phyloP scores from a whole-genome alignment of 2,329 filamentous ascomycete genomes.

The Curvularia hawaiiensis region DNA sequence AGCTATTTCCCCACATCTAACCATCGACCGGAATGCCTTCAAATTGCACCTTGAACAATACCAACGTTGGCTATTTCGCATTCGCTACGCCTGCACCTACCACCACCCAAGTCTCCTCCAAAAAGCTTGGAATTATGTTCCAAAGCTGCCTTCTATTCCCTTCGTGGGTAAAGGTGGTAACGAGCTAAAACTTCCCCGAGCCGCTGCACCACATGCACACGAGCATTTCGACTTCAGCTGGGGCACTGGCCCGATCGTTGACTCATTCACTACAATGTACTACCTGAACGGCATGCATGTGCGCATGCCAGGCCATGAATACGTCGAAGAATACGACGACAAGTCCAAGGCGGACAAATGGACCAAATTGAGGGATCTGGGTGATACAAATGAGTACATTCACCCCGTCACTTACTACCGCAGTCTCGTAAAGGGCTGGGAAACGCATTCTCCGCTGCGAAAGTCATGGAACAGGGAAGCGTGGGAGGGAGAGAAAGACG shows the following conservation, averaged over 20 bases:
- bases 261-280: constrained; percentile 52
- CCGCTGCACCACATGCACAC: constrained; percentile 39
- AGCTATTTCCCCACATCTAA: constrained; percentile 54
- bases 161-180: constrained; percentile 25
- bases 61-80: constrained; percentile 40
- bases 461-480: constrained; percentile 29
- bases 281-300: constrained; percentile 48
- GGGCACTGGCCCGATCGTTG: constrained; percentile 51
- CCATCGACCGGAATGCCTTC: constrained; percentile 53
- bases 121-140: constrained; percentile 15
- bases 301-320: constrained; percentile 54
- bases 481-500: constrained; percentile 16
- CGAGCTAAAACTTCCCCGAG: constrained; percentile 27
- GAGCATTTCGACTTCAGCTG: constrained; percentile 52
- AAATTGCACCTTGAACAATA: constrained; percentile 49
- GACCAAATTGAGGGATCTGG: constrained; percentile 45
- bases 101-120: constrained; percentile 29
- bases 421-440: constrained; percentile 29
- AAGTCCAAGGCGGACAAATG: constrained; percentile 44
- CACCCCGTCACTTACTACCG: constrained; percentile 49
- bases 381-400: constrained; percentile 57
- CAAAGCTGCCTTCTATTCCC: constrained; percentile 30
- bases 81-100: constrained; percentile 41
- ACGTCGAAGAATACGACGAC: constrained; percentile 35
- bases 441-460: constrained; percentile 31